These are phyloP conservation scores for Trichoderma sp. DNA, from an alignment of 2,329 filamentous ascomycete species.

Conservation along the genomic window DNA sequence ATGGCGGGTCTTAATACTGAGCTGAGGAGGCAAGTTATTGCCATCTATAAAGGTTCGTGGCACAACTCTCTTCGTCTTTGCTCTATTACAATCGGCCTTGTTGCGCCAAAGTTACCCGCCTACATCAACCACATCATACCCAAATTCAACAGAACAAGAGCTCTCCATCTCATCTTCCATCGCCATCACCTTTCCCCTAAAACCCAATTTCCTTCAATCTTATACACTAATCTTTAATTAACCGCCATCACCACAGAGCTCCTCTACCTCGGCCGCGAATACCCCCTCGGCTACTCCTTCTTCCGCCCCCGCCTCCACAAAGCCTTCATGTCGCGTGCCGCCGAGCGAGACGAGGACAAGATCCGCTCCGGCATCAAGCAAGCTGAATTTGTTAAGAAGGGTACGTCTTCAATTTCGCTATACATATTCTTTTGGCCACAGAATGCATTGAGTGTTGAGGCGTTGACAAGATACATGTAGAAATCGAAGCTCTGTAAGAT, in stretches of 20 bases:
- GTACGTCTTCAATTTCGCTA: conserved; percentile 47
- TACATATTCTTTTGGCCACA: neutral
- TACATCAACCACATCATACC: neutral
- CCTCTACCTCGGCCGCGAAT: conserved; percentile 80
- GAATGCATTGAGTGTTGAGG: neutral
- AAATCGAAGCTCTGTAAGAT: conserved; percentile 89
- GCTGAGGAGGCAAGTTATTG: conserved; percentile 77
- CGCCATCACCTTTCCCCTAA: neutral
- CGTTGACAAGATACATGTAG: conserved; percentile 48
- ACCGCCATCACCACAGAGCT: conserved; percentile 62
- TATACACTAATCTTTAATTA: neutral
- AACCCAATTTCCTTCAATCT: neutral
- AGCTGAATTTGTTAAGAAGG: conserved; percentile 90
- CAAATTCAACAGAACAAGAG: neutral
- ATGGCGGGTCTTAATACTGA: conserved; percentile 49
- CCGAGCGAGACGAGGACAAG: conserved; percentile 70
- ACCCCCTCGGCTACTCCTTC: conserved; percentile 80
- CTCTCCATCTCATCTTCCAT: neutral
- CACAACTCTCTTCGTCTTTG: neutral
- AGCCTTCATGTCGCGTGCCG: conserved; percentile 78
- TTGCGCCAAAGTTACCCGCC: neutral
- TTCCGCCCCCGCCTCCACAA: conserved; percentile 81
- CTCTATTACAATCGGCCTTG: neutral
- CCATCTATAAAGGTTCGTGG: conserved; percentile 79
- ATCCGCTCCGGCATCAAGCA: conserved; percentile 76